These are phyloP conservation scores for Mollisiaceae sp. DNA, from an alignment of 2,329 filamentous ascomycete genomes.

Conservation along the genomic window DNA sequence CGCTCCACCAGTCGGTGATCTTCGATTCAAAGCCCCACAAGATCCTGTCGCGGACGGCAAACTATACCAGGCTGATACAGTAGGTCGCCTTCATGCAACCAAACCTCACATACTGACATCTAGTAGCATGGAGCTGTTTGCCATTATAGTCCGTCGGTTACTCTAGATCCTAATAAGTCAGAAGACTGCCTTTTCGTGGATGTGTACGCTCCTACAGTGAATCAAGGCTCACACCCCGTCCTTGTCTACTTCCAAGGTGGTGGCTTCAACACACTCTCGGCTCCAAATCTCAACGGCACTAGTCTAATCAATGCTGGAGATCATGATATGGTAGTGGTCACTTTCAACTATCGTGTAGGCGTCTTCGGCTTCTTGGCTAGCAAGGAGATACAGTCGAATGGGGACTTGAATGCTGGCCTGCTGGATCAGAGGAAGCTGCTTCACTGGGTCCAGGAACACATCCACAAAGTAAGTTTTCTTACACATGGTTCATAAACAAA, in stretches of 20 bases:
- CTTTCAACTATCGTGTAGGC: constrained; percentile 78
- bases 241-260: constrained; percentile 65
- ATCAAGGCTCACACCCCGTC: constrained; percentile 59
- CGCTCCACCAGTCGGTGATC: constrained; percentile 65
- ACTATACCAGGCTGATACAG: constrained; percentile 36
- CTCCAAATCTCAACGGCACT: constrained; percentile 62
- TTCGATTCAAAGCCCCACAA: constrained; percentile 71
- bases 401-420: constrained; percentile 70
- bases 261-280: constrained; percentile 58
- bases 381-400: constrained; percentile 53
- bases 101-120: constrained; percentile 14
- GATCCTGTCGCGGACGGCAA: constrained; percentile 54
- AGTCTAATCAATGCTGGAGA: constrained; percentile 64
- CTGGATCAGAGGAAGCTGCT: constrained; percentile 72
- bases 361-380: constrained; percentile 73
- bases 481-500: neutral
- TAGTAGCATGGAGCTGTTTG: constrained; percentile 37
- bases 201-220: constrained; percentile 63
- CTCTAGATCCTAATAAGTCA: constrained; percentile 43
- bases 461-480: constrained; percentile 48
- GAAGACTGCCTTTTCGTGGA: constrained; percentile 76
- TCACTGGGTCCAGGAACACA: constrained; percentile 72
- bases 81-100: constrained; percentile 22
- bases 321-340: constrained; percentile 70
- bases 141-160: constrained; percentile 34